These are phyloP conservation scores for Punica granatum DNA, from an alignment of 345 rosid species.

Conservation along the genomic window DNA sequence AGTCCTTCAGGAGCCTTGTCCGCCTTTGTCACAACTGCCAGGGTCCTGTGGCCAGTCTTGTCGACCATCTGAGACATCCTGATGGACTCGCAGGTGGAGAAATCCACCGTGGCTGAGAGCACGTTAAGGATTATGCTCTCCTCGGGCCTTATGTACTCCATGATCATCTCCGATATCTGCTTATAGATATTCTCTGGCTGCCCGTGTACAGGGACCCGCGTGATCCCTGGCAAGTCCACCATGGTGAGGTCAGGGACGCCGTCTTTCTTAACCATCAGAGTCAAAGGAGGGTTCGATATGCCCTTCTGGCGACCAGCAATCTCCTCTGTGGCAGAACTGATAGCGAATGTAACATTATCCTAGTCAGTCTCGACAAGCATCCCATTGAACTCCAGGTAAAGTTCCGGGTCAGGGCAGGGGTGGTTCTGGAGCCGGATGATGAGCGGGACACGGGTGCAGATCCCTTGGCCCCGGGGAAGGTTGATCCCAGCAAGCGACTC, in stretches of 20 bases:
- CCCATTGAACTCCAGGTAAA: slow-evolving; percentile 28
- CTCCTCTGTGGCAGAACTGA: slow-evolving; percentile 29
- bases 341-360: slow-evolving; percentile 21
- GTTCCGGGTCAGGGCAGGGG: slow-evolving; percentile 15
- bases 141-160: slow-evolving; percentile 34
- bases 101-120: slow-evolving; percentile 36
- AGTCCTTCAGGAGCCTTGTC: slow-evolving; percentile 47
- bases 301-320: slow-evolving; percentile 45
- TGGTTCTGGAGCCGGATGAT: slow-evolving; percentile 43
- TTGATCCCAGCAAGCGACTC: slow-evolving; percentile 48
- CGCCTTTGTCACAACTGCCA: slow-evolving; percentile 44
- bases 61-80: slow-evolving; percentile 45
- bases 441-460: slow-evolving; percentile 51
- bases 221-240: slow-evolving; percentile 62
- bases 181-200: slow-evolving; percentile 46
- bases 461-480: slow-evolving; percentile 30
- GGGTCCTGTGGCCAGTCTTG: slow-evolving; percentile 33
- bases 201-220: slow-evolving; percentile 40
- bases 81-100: slow-evolving; percentile 47
- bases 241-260: slow-evolving; percentile 49
- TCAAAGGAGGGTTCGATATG: slow-evolving; percentile 30
- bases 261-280: slow-evolving; percentile 35
- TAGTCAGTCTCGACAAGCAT: slow-evolving; percentile 22
- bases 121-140: slow-evolving; percentile 47
- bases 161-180: slow-evolving; percentile 30